A percentile compares a stretch with the other conserved stretches of the same genome.
Conservation (phyloP, 2,329 filamentous ascomycete genomes). For the Venturia aucupariae region DNA sequence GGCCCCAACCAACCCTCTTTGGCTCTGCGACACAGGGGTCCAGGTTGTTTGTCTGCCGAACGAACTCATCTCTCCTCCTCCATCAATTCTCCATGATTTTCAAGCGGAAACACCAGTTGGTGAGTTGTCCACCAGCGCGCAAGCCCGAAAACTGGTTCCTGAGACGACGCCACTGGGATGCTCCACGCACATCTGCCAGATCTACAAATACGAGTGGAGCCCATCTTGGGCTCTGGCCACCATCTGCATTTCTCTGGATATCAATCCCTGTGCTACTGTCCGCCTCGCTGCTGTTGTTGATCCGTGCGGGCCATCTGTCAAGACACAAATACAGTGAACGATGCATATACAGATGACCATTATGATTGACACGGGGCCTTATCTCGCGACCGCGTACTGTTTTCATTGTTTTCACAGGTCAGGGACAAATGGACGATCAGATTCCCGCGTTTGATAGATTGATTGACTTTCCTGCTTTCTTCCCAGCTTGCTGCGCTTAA, state of each 20-base stretch:
- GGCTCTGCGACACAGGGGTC: background rate
- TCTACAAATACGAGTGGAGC: background rate
- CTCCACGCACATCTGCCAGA: background rate
- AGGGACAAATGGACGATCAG: background rate
- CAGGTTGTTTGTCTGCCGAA: background rate
- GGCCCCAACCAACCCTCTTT: background rate
- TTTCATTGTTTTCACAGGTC: background rate
- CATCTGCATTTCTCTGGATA: background rate
- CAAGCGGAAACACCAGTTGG: background rate
- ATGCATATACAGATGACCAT: background rate
- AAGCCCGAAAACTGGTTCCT: background rate
- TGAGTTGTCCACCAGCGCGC: background rate
- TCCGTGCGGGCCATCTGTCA: constrained; percentile 4
- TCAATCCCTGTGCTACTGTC: background rate
- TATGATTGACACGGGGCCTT: background rate
- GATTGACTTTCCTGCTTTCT: background rate
- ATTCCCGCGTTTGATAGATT: background rate
- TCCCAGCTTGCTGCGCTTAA: background rate
- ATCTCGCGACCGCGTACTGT: background rate
- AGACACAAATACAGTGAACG: constrained; percentile 2
- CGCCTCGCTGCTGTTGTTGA: background rate
- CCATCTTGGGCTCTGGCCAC: background rate
- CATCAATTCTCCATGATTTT: background rate
- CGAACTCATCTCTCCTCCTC: background rate
- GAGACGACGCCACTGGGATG: background rate